Percentiles rank a stretch among this genome's conserved stretches.
Evolutionary conservation across 257 asterid genomes (phyloP).

Genomic region (Lycium barbarum): DNA sequence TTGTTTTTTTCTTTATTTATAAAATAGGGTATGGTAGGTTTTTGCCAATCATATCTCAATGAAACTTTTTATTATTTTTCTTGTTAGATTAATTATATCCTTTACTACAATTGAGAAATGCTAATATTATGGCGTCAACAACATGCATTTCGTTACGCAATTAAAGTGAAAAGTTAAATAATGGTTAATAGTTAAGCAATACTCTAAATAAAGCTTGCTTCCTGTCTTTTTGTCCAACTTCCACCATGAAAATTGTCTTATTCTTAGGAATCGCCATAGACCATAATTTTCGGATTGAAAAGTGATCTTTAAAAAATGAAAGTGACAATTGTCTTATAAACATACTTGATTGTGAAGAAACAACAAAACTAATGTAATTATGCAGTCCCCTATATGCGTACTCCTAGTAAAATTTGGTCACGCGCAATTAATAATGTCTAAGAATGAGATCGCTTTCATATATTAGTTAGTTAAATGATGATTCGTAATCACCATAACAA

Average conservation of each 20-base stretch:
- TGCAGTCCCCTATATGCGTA: neutral
- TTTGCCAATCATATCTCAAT: no score
- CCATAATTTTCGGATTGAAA: constrained; percentile 15
- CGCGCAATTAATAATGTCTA: constrained; percentile 3
- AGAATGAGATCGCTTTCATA: neutral
- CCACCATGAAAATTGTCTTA: neutral
- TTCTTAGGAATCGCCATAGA: neutral
- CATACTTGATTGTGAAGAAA: constrained; percentile 15
- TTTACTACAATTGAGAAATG: neutral
- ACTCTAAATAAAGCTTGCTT: neutral
- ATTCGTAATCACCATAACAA: constrained; percentile 24
- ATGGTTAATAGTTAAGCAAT: constrained; percentile 3
- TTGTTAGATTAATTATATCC: neutral
- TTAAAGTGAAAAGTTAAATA: constrained; percentile 18
- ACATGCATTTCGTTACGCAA: neutral
- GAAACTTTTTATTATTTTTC: neutral
- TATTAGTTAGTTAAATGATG: neutral
- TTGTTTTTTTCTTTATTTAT: no score
- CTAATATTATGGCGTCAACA: neutral
- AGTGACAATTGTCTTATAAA: neutral
- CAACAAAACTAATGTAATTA: neutral
- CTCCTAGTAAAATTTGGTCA: constrained; percentile 6
- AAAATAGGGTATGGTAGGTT: no score
- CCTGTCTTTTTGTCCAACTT: neutral
- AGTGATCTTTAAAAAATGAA: neutral